phyloP scores from a whole-genome alignment of 2,329 filamentous ascomycete species.

The Botrytis hyacinthi region DNA sequence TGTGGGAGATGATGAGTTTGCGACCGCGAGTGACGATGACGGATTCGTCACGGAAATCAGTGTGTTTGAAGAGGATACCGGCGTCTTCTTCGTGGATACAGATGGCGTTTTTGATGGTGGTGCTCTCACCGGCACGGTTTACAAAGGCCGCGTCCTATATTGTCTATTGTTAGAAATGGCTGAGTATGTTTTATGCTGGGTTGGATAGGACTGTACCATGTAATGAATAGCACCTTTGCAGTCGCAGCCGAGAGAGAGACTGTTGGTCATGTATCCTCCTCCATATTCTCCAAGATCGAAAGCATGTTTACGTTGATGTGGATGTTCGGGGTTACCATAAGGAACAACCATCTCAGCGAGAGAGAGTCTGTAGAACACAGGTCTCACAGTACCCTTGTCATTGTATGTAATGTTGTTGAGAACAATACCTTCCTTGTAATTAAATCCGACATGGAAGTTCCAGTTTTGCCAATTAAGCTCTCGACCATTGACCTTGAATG shows the following conservation, averaged over 20 bases:
- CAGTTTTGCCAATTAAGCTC: conserved; percentile 88
- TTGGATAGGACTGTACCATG: conserved; percentile 48
- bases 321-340: conserved; percentile 77
- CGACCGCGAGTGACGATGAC: conserved; percentile 81
- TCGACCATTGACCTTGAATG: conserved; percentile 73
- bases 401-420: conserved; percentile 88
- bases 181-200: background rate
- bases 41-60: conserved; percentile 87
- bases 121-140: conserved; percentile 69
- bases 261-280: conserved; percentile 81
- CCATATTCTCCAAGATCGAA: conserved; percentile 81
- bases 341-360: conserved; percentile 93
- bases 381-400: conserved; percentile 73
- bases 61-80: conserved; percentile 92
- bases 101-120: conserved; percentile 87
- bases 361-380: conserved; percentile 85
- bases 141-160: conserved; percentile 68
- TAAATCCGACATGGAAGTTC: conserved; percentile 91
- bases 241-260: conserved; percentile 72
- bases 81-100: conserved; percentile 94
- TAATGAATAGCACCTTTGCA: conserved; percentile 93
- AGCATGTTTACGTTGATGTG: conserved; percentile 78
- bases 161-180: background rate
- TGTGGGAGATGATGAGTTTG: conserved; percentile 83
- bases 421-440: conserved; percentile 88